A percentile compares a stretch with the other conserved stretches of the same genome.
Conservation (phyloP, 2,329 filamentous ascomycete genomes). For the Clonostachys solani region DNA sequence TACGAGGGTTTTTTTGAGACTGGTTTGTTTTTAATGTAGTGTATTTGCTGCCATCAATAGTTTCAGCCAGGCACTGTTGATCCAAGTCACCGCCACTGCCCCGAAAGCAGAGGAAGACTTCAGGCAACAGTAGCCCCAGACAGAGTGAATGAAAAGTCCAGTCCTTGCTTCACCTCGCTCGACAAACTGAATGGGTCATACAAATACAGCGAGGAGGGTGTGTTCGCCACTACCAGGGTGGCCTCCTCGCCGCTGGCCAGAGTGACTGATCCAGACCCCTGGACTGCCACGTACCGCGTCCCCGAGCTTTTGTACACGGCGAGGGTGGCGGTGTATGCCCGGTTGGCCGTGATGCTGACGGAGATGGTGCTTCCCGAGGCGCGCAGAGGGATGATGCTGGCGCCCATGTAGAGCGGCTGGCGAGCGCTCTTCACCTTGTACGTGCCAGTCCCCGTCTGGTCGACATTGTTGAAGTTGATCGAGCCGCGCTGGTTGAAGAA, state of each 20-base stretch:
- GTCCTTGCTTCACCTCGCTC: conserved; percentile 25
- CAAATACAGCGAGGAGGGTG: conserved; percentile 32
- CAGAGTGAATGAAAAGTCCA: conserved; percentile 30
- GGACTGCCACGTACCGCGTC: conserved; percentile 29
- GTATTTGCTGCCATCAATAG: too few relatives aligned
- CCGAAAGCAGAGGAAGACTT: background rate
- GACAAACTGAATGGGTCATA: conserved; percentile 37
- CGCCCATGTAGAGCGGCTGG: conserved; percentile 42
- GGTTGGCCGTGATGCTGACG: conserved; percentile 25
- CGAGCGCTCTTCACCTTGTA: conserved; percentile 37
- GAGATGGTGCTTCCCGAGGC: conserved; percentile 20
- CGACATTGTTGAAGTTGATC: conserved; percentile 37
- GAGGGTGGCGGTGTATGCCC: conserved; percentile 33
- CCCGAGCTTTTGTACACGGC: conserved; percentile 22
- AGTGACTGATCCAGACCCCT: conserved; percentile 23
- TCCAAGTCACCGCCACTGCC: too few relatives aligned
- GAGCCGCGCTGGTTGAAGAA: conserved; percentile 26
- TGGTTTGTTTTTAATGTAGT: too few relatives aligned
- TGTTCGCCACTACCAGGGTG: conserved; percentile 42
- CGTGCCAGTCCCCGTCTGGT: conserved; percentile 22
- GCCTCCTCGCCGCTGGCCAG: conserved; percentile 34
- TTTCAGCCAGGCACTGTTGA: too few relatives aligned
- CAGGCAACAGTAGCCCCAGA: conserved; percentile 18
- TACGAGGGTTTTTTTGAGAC: too few relatives aligned
- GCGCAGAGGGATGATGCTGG: conserved; percentile 41